Conservation (phyloP, 108 stramenopile species). For the Cylindrotheca closterium region DNA sequence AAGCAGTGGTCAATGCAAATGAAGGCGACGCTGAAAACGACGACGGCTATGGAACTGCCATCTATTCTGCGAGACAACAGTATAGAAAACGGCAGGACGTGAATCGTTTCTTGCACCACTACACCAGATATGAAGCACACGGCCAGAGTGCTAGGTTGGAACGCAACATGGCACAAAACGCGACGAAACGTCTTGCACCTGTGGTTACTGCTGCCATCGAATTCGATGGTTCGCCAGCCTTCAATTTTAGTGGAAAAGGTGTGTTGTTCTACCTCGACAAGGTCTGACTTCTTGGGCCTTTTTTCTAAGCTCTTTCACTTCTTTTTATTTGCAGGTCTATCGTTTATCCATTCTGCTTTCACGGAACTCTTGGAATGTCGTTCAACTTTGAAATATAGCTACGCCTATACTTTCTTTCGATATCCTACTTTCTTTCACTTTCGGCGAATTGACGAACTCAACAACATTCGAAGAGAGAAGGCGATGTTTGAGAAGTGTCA, state of each 20-base stretch:
- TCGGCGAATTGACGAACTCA: constrained; percentile 12
- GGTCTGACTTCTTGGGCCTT: neutral
- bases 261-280: neutral
- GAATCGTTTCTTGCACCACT: constrained; percentile 60
- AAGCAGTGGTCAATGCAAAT: neutral
- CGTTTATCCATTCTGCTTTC: constrained; percentile 60
- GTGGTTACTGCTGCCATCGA: constrained; percentile 52
- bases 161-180: constrained; percentile 46
- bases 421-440: constrained; percentile 29
- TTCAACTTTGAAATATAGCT: constrained; percentile 45
- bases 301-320: neutral
- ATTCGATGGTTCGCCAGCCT: constrained; percentile 32
- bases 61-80: constrained; percentile 35
- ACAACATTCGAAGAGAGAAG: constrained; percentile 37
- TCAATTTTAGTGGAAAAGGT: constrained; percentile 49
- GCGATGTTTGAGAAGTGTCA: constrained; percentile 49
- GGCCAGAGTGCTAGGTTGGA: constrained; percentile 46
- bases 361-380: constrained; percentile 59
- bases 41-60: constrained; percentile 49
- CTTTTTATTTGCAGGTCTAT: constrained; percentile 16
- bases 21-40: constrained; percentile 8
- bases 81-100: constrained; percentile 34
- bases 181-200: constrained; percentile 37
- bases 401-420: constrained; percentile 50
- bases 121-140: constrained; percentile 51